phyloP scores from a whole-genome alignment of 2,329 filamentous ascomycete genomes.

The Neophaeococcomyces mojaviensis region DNA sequence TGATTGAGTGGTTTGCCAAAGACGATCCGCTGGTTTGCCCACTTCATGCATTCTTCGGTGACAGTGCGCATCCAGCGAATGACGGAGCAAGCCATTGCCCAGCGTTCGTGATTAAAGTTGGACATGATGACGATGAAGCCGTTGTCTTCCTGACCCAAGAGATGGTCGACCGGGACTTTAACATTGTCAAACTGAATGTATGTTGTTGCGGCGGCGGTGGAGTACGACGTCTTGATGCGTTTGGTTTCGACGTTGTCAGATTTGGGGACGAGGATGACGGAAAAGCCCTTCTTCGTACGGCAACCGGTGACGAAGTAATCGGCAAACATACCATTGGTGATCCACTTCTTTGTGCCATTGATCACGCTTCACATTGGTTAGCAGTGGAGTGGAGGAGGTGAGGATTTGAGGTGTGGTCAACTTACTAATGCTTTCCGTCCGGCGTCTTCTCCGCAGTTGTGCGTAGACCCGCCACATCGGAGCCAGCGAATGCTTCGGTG shows the following conservation, averaged over 20 bases:
- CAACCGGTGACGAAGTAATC: constrained; percentile 65
- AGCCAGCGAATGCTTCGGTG: constrained; percentile 68
- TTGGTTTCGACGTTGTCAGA: constrained; percentile 61
- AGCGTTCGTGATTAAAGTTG: constrained; percentile 73
- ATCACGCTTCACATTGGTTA: constrained; percentile 35
- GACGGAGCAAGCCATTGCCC: constrained; percentile 59
- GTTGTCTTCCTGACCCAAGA: constrained; percentile 61
- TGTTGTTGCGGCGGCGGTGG: constrained; percentile 60
- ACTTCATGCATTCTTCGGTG: constrained; percentile 60
- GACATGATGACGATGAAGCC: constrained; percentile 71
- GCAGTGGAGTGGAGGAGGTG: not conserved
- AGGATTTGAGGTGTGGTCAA: not conserved
- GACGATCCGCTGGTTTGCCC: constrained; percentile 72
- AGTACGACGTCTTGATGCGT: constrained; percentile 58
- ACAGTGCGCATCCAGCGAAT: constrained; percentile 56
- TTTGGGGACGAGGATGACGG: constrained; percentile 62
- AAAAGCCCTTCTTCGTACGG: constrained; percentile 60
- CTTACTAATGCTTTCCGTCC: constrained; percentile 56
- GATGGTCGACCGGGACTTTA: constrained; percentile 60
- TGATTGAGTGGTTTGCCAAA: constrained; percentile 64
- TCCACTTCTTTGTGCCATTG: constrained; percentile 74
- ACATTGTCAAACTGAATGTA: constrained; percentile 72
- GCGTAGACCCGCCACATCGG: constrained; percentile 64
- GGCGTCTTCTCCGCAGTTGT: constrained; percentile 57
- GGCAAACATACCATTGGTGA: constrained; percentile 65